Evolutionary conservation across 2,329 filamentous ascomycete genomes (phyloP).

Genomic region (Hypoxylon sp.): DNA sequence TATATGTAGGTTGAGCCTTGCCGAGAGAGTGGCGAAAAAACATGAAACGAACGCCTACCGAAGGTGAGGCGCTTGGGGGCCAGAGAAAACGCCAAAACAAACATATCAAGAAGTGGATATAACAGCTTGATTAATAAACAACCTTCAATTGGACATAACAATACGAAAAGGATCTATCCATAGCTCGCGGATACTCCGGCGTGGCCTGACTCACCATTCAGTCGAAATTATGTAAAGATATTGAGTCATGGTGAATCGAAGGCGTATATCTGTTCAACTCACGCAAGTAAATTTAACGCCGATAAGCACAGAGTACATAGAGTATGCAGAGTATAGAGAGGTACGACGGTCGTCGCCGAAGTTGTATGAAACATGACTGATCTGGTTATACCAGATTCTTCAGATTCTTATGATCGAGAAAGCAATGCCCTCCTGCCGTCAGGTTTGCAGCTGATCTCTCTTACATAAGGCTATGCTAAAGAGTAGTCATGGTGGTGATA

Average conservation of each 20-base stretch:
- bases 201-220: constrained; percentile 34
- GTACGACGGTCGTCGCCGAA: constrained; percentile 29
- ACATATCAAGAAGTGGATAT: constrained; percentile 8
- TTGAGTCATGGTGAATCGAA: constrained; percentile 26
- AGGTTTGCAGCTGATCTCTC: constrained; percentile 33
- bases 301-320: constrained; percentile 25
- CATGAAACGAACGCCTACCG: constrained; percentile 35
- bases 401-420: constrained; percentile 27
- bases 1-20: constrained; percentile 18
- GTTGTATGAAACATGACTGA: constrained; percentile 23
- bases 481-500: constrained; percentile 12
- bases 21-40: constrained; percentile 26
- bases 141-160: constrained; percentile 22
- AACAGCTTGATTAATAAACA: constrained; percentile 19
- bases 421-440: constrained; percentile 37
- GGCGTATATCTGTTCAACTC: constrained; percentile 14
- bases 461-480: constrained; percentile 39
- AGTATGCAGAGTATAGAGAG: constrained; percentile 31
- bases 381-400: constrained; percentile 27
- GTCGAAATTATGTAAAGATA: constrained; percentile 7
- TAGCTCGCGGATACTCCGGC: constrained; percentile 31
- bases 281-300: constrained; percentile 11
- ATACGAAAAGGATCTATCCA: constrained; percentile 23
- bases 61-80: constrained; percentile 28
- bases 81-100: neutral